phyloP scores from a whole-genome alignment of 2,329 filamentous ascomycete species.

The Venturia nashicola region DNA sequence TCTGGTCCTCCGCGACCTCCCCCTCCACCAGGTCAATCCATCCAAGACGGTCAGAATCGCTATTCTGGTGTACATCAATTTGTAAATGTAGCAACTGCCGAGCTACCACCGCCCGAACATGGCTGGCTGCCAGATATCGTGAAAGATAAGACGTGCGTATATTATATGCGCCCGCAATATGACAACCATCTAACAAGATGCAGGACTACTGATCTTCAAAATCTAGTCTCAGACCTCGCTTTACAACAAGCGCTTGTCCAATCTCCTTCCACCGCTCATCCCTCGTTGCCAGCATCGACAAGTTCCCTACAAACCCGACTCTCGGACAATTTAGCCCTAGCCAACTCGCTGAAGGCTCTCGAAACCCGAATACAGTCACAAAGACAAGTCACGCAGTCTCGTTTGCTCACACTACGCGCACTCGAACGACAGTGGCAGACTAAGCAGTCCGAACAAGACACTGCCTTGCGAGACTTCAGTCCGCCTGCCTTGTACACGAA shows the following conservation, averaged over 20 bases:
- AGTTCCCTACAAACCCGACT: slow-evolving; percentile 52
- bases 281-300: slow-evolving; percentile 55
- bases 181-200: slow-evolving; percentile 13
- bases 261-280: slow-evolving; percentile 54
- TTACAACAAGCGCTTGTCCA: slow-evolving; percentile 67
- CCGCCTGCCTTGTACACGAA: slow-evolving; percentile 78
- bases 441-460: slow-evolving; percentile 82
- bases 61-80: slow-evolving; percentile 14
- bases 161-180: slow-evolving; percentile 11
- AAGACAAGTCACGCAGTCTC: slow-evolving; percentile 63
- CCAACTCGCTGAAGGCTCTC: slow-evolving; percentile 47
- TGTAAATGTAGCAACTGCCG: slow-evolving; percentile 8
- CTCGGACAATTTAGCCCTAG: slow-evolving; percentile 58
- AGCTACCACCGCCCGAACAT: slow-evolving; percentile 32
- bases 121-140: slow-evolving; percentile 69
- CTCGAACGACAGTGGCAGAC: slow-evolving; percentile 86
- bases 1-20: slow-evolving; percentile 33
- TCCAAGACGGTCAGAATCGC: slow-evolving; percentile 16
- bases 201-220: slow-evolving; percentile 68
- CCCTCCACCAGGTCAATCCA: slow-evolving; percentile 24
- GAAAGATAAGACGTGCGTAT: slow-evolving; percentile 66
- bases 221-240: slow-evolving; percentile 49
- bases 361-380: slow-evolving; percentile 48
- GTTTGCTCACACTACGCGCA: slow-evolving; percentile 70
- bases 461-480: slow-evolving; percentile 70